Conservation (phyloP, 1,284 basidiomycete genomes). For the Wallemia ichthyophaga region DNA sequence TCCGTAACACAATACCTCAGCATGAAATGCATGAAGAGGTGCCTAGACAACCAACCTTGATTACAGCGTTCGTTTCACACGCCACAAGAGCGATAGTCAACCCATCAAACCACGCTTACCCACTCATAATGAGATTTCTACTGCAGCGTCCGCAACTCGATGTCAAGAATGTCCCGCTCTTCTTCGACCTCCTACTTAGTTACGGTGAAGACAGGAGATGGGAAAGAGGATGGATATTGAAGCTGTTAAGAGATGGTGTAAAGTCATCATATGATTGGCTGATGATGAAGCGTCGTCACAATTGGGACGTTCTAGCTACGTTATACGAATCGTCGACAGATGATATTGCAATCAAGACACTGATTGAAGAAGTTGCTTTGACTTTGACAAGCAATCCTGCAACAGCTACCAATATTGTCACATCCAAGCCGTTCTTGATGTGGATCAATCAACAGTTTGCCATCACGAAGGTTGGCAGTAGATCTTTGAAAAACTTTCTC, state of each 20-base stretch:
- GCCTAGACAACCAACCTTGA: slow-evolving; percentile 34
- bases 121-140: slow-evolving; percentile 44
- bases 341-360: slow-evolving; percentile 25
- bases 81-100: slow-evolving; percentile 44
- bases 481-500: not conserved
- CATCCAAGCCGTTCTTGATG: slow-evolving; percentile 33
- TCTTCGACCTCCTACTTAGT: slow-evolving; percentile 51
- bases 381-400: slow-evolving; percentile 26
- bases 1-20: slow-evolving; percentile 3
- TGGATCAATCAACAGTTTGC: slow-evolving; percentile 50
- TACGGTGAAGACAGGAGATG: slow-evolving; percentile 43
- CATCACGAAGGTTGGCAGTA: slow-evolving; percentile 1
- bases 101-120: slow-evolving; percentile 50
- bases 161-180: slow-evolving; percentile 42
- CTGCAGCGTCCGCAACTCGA: slow-evolving; percentile 53
- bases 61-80: slow-evolving; percentile 48
- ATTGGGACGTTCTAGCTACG: slow-evolving; percentile 58
- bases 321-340: slow-evolving; percentile 33
- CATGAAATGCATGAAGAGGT: not conserved
- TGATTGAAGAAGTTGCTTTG: slow-evolving; percentile 37
- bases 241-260: slow-evolving; percentile 51
- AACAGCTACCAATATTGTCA: slow-evolving; percentile 33
- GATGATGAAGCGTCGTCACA: slow-evolving; percentile 46
- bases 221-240: slow-evolving; percentile 61
- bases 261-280: slow-evolving; percentile 35